phyloP scores from a whole-genome alignment of 2,329 filamentous ascomycete genomes.

The Venturia aucupariae region DNA sequence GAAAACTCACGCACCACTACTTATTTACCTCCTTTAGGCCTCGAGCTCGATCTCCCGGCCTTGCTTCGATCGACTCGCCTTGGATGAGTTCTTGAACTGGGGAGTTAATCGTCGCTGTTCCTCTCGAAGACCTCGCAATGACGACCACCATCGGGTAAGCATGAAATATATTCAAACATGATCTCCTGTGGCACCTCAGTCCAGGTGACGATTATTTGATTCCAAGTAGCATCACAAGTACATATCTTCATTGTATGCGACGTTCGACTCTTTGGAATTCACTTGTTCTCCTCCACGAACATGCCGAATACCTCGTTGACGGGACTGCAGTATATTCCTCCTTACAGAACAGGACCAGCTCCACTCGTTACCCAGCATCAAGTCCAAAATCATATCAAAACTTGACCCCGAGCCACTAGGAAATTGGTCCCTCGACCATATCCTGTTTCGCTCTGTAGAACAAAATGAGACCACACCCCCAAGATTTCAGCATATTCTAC shows the following conservation, averaged over 20 bases:
- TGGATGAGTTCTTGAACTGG: no score
- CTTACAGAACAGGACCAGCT: not conserved
- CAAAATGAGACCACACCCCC: slow-evolving; percentile 14
- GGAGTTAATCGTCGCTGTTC: not conserved
- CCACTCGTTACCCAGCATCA: slow-evolving; percentile 4
- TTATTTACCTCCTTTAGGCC: not conserved
- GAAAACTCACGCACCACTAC: no score
- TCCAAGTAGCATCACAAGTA: not conserved
- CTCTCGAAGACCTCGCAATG: not conserved
- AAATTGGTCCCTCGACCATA: not conserved
- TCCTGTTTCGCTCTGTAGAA: slow-evolving; percentile 7
- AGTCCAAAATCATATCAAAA: not conserved
- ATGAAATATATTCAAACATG: not conserved
- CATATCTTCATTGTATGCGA: no score
- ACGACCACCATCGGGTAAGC: not conserved
- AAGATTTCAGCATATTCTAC: slow-evolving; percentile 16
- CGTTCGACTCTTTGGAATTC: not conserved
- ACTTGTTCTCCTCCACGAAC: not conserved
- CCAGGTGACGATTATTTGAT: not conserved
- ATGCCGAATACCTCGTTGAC: not conserved
- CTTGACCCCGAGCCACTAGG: not conserved
- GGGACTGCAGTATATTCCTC: not conserved
- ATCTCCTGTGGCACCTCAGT: not conserved
- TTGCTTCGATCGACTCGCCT: not conserved
- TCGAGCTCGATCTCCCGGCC: not conserved